Base-by-base conservation (phyloP, 1,139 yeast species). In the Geotrichum candidum region DNA sequence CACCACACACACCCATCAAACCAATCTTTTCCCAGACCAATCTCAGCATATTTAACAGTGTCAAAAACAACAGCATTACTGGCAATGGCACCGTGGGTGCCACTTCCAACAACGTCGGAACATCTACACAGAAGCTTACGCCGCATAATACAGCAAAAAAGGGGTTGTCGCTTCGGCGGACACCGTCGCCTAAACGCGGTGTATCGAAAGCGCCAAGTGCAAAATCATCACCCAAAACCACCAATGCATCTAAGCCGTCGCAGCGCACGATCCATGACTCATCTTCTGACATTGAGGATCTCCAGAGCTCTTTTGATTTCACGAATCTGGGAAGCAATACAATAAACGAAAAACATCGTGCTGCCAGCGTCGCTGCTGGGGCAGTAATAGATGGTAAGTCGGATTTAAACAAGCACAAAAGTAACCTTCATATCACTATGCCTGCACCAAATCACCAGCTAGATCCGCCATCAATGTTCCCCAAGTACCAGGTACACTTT, bases 171-270 rank as follows among this genome's bases (percentile, higher is more conserved):
- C 45, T 45, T 10, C 60, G 66, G 3, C 61, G 67, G 13, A 64
- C 67, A 2, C 67, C 67, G 15, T 60, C 64, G 18, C 67, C 67
- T 1, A 63, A 62, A 48, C 58, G 65, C 7, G 53, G 7, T 33
- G 38, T 7, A 33, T 33, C 56, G 5, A 23, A 54, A 23, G 53
- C 51, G 41, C 31, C 62, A n/a, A 50, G 46, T 1, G 38, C 38
- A 33, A 56, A 60, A 31, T 29, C 54, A 1, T 54, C 63, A 10
- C 61, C 61, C 9, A 54, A 56, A 18, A 31, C 60, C 4, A 35
- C 31, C 9, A 51, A 23, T 25, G n/a, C 59, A 13, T 31, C 38
- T 6, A 35, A 54, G n/a, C 13, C 57, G 15, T 41, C 60, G 9
- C 51, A 52, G 33, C 51, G 51, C 9, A 46, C 56, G 7, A 53